A percentile compares a stretch with the other conserved stretches of the same genome.
Evolutionary conservation across 2,329 filamentous ascomycete genomes (phyloP).

Genomic region (Fusarium zealandicum): DNA sequence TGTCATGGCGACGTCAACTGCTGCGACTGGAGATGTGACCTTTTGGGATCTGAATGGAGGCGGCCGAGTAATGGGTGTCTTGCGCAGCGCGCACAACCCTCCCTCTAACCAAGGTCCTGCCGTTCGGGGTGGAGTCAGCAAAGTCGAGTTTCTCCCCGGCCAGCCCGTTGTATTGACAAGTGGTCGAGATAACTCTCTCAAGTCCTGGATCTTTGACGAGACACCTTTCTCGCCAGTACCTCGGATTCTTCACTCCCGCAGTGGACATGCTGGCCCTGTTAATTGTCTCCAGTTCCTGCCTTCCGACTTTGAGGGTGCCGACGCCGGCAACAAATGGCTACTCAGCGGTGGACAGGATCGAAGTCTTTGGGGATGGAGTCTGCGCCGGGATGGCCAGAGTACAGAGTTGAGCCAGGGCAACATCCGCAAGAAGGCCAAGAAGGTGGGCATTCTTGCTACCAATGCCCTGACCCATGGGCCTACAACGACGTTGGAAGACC

Average conservation of each 20-base stretch:
- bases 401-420: slow-evolving; percentile 91
- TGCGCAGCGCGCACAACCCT: slow-evolving; percentile 87
- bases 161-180: slow-evolving; percentile 91
- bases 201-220: slow-evolving; percentile 96
- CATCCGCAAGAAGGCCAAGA: slow-evolving; percentile 87
- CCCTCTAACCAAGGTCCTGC: slow-evolving; percentile 61
- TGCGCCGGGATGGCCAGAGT: slow-evolving; percentile 93
- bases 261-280: slow-evolving; percentile 87
- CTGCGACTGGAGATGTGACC: slow-evolving; percentile 83
- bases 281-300: slow-evolving; percentile 86
- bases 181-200: slow-evolving; percentile 90
- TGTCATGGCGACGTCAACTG: slow-evolving; percentile 91
- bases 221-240: slow-evolving; percentile 88
- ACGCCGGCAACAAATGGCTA: slow-evolving; percentile 91
- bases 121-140: slow-evolving; percentile 82
- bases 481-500: slow-evolving; percentile 71
- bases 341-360: slow-evolving; percentile 88
- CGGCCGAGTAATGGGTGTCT: slow-evolving; percentile 82
- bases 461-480: slow-evolving; percentile 64
- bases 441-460: slow-evolving; percentile 73
- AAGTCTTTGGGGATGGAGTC: slow-evolving; percentile 95
- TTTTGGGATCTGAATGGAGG: slow-evolving; percentile 96
- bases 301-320: slow-evolving; percentile 86
- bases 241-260: slow-evolving; percentile 82
- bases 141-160: slow-evolving; percentile 85